Percentiles rank a stretch among this genome's conserved stretches.
These are phyloP conservation scores for Coprinopsis sp. DNA, from an alignment of 768 basidiomycete species.

Conservation along the genomic window DNA sequence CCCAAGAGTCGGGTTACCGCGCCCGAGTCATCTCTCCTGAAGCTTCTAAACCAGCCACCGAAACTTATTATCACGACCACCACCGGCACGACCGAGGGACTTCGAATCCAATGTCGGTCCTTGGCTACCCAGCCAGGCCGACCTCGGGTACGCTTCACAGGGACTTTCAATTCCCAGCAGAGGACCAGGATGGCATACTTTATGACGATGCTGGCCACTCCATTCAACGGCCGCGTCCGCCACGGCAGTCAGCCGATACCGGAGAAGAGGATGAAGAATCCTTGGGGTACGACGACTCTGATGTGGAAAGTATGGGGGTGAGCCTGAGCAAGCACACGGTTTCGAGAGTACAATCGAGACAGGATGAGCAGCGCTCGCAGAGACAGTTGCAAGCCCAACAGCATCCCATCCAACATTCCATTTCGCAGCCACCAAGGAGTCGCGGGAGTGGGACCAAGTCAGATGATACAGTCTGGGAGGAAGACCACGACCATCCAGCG, in stretches of 20 bases:
- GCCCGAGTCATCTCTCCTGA: constrained; percentile 32
- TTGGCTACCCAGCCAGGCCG: constrained; percentile 10
- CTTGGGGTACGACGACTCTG: constrained; percentile 38
- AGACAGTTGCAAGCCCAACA: constrained; percentile 21
- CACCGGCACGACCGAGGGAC: constrained; percentile 8
- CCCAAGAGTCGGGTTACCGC: constrained; percentile 58
- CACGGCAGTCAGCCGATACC: constrained; percentile 17
- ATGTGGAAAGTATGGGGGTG: constrained; percentile 26
- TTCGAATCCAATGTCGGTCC: constrained; percentile 12
- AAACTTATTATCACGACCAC: constrained; percentile 17
- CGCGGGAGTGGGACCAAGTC: background rate
- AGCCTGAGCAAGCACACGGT: too few relatives aligned
- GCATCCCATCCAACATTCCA: constrained; percentile 13
- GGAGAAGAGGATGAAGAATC: constrained; percentile 27
- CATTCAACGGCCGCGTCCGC: constrained; percentile 1
- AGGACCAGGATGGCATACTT: constrained; percentile 4
- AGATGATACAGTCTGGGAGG: constrained; percentile 10
- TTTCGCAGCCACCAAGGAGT: constrained; percentile 6
- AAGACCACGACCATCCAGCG: constrained; percentile 3
- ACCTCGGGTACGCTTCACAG: constrained; percentile 16
- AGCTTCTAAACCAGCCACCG: constrained; percentile 24
- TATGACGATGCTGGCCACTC: background rate
- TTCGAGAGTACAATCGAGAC: too few relatives aligned
- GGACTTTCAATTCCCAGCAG: constrained; percentile 22
- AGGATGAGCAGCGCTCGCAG: too few relatives aligned